phyloP scores from a whole-genome alignment of 2,329 filamentous ascomycete genomes.

The Colletotrichum lindemuthianum region DNA sequence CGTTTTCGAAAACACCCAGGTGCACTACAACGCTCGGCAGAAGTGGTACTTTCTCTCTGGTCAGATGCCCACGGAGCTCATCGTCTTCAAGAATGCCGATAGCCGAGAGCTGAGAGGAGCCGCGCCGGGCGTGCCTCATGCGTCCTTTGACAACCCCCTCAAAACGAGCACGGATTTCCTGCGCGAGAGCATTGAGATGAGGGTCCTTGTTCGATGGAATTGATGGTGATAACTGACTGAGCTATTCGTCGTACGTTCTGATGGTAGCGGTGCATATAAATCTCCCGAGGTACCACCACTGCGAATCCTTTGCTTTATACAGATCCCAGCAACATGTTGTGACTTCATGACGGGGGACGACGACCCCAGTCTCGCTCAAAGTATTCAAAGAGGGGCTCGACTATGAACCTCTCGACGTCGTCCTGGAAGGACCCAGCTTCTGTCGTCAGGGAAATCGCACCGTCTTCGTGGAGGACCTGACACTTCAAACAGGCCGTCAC shows the following conservation, averaged over 20 bases:
- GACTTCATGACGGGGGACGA: neutral
- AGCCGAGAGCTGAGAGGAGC: conserved; percentile 9
- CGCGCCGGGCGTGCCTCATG: conserved; percentile 13
- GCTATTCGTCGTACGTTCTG: too few relatives aligned
- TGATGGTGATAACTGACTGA: too few relatives aligned
- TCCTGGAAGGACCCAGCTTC: conserved; percentile 7
- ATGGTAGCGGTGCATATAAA: too few relatives aligned
- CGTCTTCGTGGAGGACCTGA: neutral
- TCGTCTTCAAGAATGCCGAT: conserved; percentile 37
- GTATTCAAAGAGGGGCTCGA: conserved; percentile 14
- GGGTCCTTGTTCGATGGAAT: conserved; percentile 11
- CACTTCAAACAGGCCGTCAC: conserved; percentile 21
- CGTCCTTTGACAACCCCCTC: conserved; percentile 20
- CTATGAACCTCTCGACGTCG: conserved; percentile 7
- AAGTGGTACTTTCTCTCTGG: conserved; percentile 37
- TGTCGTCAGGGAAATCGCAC: conserved; percentile 6
- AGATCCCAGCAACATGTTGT: too few relatives aligned
- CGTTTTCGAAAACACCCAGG: conserved; percentile 39
- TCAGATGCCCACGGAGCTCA: conserved; percentile 37
- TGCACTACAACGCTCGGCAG: conserved; percentile 36
- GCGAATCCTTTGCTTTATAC: too few relatives aligned
- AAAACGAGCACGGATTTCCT: neutral
- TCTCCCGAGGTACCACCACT: too few relatives aligned
- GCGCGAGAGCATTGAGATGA: conserved; percentile 24
- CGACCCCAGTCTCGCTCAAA: conserved; percentile 10